Evolutionary conservation across 495 filamentous ascomycete genomes (phyloP).

Genomic region (Aspergillus sclerotiicarbonarius): DNA sequence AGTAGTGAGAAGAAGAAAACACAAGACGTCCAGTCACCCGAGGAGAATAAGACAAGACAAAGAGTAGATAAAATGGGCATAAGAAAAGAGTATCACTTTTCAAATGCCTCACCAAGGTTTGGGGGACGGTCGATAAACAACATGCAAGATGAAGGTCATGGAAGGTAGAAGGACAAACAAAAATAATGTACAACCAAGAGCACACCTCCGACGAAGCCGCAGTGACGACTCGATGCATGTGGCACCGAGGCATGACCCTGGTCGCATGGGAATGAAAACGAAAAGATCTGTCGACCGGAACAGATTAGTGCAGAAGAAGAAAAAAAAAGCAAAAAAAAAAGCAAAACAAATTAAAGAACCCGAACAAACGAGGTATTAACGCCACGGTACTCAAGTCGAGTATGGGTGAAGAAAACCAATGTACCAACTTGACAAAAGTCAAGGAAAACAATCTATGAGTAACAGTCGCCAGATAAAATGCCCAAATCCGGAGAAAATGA

Average conservation of each 20-base stretch:
- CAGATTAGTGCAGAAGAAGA: slow-evolving; percentile 16
- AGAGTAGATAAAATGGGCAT: slow-evolving; percentile 5
- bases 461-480: slow-evolving; percentile 34
- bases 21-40: slow-evolving; percentile 26
- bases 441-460: slow-evolving; percentile 35
- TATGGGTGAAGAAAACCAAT: slow-evolving; percentile 21
- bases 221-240: slow-evolving; percentile 15
- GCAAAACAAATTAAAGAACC: slow-evolving; percentile 13
- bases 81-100: slow-evolving; percentile 25
- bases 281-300: slow-evolving; percentile 22
- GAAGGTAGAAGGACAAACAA: slow-evolving; percentile 21
- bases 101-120: slow-evolving; percentile 29
- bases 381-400: slow-evolving; percentile 23
- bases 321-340: slow-evolving; percentile 20
- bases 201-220: slow-evolving; percentile 13
- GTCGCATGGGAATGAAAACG: slow-evolving; percentile 15
- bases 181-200: slow-evolving; percentile 16
- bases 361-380: slow-evolving; percentile 22
- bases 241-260: slow-evolving; percentile 7
- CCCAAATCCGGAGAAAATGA: slow-evolving; percentile 26
- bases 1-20: slow-evolving; percentile 22
- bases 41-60: slow-evolving; percentile 22
- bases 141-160: slow-evolving; percentile 29
- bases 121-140: slow-evolving; percentile 32
- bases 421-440: slow-evolving; percentile 27